A percentile compares a stretch with the other conserved stretches of the same genome.
Evolutionary conservation across 805 yeast species (phyloP).

Genomic region (Blastobotrys muscicola): DNA sequence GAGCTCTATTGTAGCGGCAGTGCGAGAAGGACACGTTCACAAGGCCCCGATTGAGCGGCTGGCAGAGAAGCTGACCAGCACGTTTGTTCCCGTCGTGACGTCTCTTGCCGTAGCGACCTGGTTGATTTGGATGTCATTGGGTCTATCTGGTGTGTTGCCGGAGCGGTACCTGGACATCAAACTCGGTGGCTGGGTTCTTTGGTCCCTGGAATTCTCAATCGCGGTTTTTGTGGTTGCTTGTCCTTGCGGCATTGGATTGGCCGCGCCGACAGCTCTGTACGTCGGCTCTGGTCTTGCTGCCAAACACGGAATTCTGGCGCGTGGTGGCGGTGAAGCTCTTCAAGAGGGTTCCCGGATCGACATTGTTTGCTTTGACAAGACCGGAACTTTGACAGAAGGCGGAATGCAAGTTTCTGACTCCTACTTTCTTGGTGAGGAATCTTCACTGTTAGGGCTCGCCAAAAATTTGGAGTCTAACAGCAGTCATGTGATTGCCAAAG

Average conservation of each 20-base stretch:
- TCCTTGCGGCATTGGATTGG: constrained; percentile 78
- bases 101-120: constrained; percentile 53
- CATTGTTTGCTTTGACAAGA: constrained; percentile 66
- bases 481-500: constrained; percentile 58
- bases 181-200: constrained; percentile 65
- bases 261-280: constrained; percentile 76
- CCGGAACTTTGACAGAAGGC: constrained; percentile 63
- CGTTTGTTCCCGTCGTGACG: constrained; percentile 64
- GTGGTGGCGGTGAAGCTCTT: constrained; percentile 77
- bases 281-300: constrained; percentile 78
- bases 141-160: constrained; percentile 47
- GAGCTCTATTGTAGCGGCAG: constrained; percentile 61
- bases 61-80: constrained; percentile 60
- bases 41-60: constrained; percentile 65
- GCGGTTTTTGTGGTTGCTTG: constrained; percentile 78
- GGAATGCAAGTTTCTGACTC: constrained; percentile 50
- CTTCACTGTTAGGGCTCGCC: constrained; percentile 36
- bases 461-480: constrained; percentile 55
- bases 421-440: constrained; percentile 6
- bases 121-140: constrained; percentile 58
- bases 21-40: constrained; percentile 61
- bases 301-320: constrained; percentile 60
- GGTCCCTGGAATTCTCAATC: constrained; percentile 71
- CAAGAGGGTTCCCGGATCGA: constrained; percentile 62
- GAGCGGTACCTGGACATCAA: constrained; percentile 47